Conservation (phyloP, 2,329 filamentous ascomycete species). For the Fusarium temperatum region DNA sequence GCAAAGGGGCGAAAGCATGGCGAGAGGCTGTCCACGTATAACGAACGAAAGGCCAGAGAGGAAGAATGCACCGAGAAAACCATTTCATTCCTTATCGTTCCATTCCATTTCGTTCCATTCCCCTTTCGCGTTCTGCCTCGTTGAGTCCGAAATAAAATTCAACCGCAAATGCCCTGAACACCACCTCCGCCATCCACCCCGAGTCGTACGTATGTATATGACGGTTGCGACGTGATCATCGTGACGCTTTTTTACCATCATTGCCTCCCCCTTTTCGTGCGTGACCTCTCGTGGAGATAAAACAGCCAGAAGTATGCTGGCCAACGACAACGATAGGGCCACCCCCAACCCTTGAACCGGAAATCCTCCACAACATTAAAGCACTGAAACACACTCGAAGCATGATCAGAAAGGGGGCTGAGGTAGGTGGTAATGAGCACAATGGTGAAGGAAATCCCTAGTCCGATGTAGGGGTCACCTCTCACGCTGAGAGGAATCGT, state of each 20-base stretch:
- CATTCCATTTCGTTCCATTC: neutral
- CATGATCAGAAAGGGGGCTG: conserved; percentile 37
- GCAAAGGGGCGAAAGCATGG: conserved; percentile 25
- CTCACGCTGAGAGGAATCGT: conserved; percentile 46
- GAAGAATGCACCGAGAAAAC: conserved; percentile 20
- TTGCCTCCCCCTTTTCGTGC: conserved; percentile 16
- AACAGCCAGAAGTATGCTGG: conserved; percentile 35
- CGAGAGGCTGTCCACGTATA: conserved; percentile 30
- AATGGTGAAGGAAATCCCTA: conserved; percentile 44
- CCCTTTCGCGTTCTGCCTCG: conserved; percentile 28
- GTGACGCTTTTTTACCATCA: conserved; percentile 27
- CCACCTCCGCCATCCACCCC: conserved; percentile 23
- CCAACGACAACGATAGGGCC: conserved; percentile 21
- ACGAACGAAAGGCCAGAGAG: conserved; percentile 21
- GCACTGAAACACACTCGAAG: conserved; percentile 42
- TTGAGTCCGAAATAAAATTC: conserved; percentile 29
- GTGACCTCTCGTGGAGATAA: conserved; percentile 22
- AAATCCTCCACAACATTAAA: conserved; percentile 44
- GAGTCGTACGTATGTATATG: conserved; percentile 26
- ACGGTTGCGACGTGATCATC: conserved; percentile 16
- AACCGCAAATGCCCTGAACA: conserved; percentile 27
- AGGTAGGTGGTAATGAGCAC: conserved; percentile 43
- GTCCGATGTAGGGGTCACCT: conserved; percentile 42
- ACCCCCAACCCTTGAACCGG: conserved; percentile 30
- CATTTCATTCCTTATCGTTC: conserved; percentile 1